These are phyloP conservation scores for Paramecium tetraurelia DNA, from an alignment of 73 alveolate genomes.

Conservation along the genomic window DNA sequence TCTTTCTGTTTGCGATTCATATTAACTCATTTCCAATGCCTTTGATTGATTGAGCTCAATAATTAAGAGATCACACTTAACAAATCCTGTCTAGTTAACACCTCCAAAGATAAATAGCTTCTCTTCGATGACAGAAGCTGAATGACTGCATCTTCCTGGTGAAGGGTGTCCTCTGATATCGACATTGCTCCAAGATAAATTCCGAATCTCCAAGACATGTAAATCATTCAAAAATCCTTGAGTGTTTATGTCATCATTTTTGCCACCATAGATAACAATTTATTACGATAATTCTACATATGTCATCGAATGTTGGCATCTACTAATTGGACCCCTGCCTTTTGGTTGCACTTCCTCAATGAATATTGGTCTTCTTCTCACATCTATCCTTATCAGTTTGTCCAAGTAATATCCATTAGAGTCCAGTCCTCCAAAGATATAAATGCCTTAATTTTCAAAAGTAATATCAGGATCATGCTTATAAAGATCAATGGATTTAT, in stretches of 20 bases:
- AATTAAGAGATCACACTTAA: not conserved
- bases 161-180: not conserved
- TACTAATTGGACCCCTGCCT: not conserved
- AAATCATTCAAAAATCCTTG: slow-evolving; percentile 16
- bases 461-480: not conserved
- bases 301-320: slow-evolving; percentile 34
- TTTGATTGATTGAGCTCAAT: not conserved
- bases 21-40: not conserved
- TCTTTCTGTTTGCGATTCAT: not conserved
- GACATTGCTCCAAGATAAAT: not conserved
- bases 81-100: not conserved
- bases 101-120: slow-evolving; percentile 12
- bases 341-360: not conserved
- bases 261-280: slow-evolving; percentile 20
- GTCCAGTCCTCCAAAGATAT: slow-evolving; percentile 13
- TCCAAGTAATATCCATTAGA: slow-evolving; percentile 13
- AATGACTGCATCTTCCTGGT: not conserved
- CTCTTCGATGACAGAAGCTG: not conserved
- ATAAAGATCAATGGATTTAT: not conserved
- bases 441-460: not conserved
- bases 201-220: not conserved
- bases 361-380: not conserved
- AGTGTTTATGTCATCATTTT: not conserved
- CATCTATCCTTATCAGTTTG: not conserved
- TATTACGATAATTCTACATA: not conserved